Base-by-base conservation (phyloP, 1,284 basidiomycete species). In the Fomitopsis betulina region DNA sequence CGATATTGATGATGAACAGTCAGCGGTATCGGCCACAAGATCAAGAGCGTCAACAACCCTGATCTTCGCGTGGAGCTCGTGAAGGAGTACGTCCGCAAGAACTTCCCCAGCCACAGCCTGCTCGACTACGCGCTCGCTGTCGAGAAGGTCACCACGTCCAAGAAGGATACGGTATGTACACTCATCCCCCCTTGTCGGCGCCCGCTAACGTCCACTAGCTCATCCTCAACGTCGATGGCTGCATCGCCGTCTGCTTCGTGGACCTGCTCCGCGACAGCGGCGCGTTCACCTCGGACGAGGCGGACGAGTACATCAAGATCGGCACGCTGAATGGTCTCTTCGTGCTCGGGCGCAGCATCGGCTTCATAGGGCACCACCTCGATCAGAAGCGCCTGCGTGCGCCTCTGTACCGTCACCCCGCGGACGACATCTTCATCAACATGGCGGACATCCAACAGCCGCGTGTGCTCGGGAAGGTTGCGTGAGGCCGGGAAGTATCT, bases 11-110 rank as follows among this genome's bases (percentile, higher is more conserved):
- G 13, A 43, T 21, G 15, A 56, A 33, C 60, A 91, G 88, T 98
- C 79, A 93, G 91, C 65, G 96, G 96, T 82, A 99, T 99, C 68
- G 96, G 96, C 58, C 96, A 99, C 88, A 98, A 98, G 86, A 98
- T 99, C 84, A 99, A 99, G 89, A 94, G 91, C 66, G 93, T 95
- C 70, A 96, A 94, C 79, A 97, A 97, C 86, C 95, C 94, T 59
- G 94, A 96, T 82, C 80, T 94, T 54, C 94, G 96, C 75, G 96
- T 99, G 67, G 91, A 96, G 78, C 90, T 99, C 59, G 96, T 99
- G 62, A 98, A 98, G 84, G 94, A 97, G 78, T 99, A 93, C 70
- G 96, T 97, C 62, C 80, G 74, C 76, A 95, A 97, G 80, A 81
- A 97, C 83, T 99, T 99, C 92, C 96, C 96, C 7, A 89, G 87